A percentile compares a stretch with the other conserved stretches of the same genome.
Conservation (phyloP, 2,329 filamentous ascomycete genomes). For the Colletotrichum orchidophilum region DNA sequence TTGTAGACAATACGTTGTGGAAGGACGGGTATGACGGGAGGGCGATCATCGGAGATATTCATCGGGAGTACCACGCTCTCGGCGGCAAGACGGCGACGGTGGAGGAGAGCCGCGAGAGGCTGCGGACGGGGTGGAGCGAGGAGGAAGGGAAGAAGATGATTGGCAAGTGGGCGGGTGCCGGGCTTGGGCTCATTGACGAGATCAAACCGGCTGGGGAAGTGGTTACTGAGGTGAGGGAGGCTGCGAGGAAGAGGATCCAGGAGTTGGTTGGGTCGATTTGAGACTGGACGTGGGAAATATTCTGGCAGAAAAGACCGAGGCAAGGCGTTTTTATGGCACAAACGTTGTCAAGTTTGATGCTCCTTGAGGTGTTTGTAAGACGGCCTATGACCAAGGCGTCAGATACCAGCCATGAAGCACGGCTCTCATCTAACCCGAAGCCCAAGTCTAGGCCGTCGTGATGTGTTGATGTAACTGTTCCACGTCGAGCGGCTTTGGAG, state of each 20-base stretch:
- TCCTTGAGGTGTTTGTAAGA: not conserved
- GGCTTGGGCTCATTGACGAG: conserved; percentile 55
- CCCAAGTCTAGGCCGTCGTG: not conserved
- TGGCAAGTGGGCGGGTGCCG: conserved; percentile 54
- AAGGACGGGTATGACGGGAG: conserved; percentile 54
- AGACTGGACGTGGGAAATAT: not conserved
- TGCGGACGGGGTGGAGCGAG: conserved; percentile 48
- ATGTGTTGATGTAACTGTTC: no score
- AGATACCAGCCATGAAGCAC: not conserved
- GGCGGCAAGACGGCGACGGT: conserved; percentile 22
- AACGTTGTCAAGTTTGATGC: not conserved
- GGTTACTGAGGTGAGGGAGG: conserved; percentile 51
- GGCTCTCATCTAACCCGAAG: not conserved
- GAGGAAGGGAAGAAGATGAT: conserved; percentile 45
- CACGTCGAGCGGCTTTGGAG: no score
- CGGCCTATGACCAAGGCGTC: not conserved
- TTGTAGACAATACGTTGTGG: conserved; percentile 51
- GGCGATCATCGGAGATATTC: conserved; percentile 50
- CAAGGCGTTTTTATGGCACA: not conserved
- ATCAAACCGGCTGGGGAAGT: conserved; percentile 52
- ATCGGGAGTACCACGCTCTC: conserved; percentile 47
- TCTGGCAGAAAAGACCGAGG: not conserved
- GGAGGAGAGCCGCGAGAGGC: conserved; percentile 51
- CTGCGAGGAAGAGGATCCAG: conserved; percentile 46
- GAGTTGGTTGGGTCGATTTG: conserved; percentile 38